Evolutionary conservation across 805 yeast genomes (phyloP).

Genomic region (Ogataea siamensis): DNA sequence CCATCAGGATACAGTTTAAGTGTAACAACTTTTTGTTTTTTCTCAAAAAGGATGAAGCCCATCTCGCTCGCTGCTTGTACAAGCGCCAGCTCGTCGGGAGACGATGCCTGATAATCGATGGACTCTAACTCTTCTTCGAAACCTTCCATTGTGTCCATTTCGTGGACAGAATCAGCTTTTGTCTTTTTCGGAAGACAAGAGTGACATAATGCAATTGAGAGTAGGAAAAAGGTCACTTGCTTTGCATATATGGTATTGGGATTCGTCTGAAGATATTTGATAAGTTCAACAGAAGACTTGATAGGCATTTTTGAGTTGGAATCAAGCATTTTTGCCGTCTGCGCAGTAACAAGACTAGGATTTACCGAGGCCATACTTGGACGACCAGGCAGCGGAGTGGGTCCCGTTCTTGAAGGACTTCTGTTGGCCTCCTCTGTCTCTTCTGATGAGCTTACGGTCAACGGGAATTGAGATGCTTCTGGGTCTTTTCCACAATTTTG

Average conservation of each 20-base stretch:
- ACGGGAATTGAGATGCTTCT: constrained; percentile 12
- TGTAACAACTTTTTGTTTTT: constrained; percentile 56
- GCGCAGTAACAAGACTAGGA: constrained; percentile 26
- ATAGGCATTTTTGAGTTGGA: constrained; percentile 30
- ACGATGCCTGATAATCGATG: constrained; percentile 85
- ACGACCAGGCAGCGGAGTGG: constrained; percentile 42
- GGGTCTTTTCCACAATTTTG: constrained; percentile 32
- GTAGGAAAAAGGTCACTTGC: constrained; percentile 73
- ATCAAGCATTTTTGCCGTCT: constrained; percentile 39
- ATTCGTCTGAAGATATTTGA: constrained; percentile 64
- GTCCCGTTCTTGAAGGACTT: constrained; percentile 18
- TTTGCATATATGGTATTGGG: constrained; percentile 71
- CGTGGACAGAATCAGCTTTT: constrained; percentile 16
- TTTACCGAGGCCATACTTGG: constrained; percentile 53
- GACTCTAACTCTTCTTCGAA: constrained; percentile 40
- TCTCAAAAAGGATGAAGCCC: constrained; percentile 81
- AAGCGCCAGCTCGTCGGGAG: constrained; percentile 94
- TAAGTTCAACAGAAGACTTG: constrained; percentile 61
- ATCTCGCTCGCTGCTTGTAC: constrained; percentile 93
- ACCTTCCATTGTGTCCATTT: constrained; percentile 12
- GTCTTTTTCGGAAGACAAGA: constrained; percentile 74
- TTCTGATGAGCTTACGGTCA: constrained; percentile 1
- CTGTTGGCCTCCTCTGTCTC: constrained; percentile 3
- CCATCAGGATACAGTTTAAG: constrained; percentile 85
- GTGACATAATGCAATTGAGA: constrained; percentile 85